phyloP scores from a whole-genome alignment of 495 filamentous ascomycete genomes.

The Neurospora sp. region DNA sequence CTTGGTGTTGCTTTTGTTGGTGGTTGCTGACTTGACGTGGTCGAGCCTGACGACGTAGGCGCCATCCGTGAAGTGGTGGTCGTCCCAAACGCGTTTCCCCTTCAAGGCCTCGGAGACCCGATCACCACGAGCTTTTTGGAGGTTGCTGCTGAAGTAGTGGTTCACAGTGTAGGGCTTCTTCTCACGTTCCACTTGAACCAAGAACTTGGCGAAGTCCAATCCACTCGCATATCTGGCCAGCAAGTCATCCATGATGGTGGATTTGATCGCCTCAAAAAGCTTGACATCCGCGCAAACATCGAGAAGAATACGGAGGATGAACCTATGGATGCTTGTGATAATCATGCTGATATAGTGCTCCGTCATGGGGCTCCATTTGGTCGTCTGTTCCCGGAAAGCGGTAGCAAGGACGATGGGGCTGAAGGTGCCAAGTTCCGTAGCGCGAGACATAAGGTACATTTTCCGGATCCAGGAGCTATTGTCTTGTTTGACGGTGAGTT shows the following conservation, averaged over 20 bases:
- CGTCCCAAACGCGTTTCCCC: neutral
- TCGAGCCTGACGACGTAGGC: neutral
- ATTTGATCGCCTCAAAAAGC: constrained; percentile 27
- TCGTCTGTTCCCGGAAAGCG: constrained; percentile 44
- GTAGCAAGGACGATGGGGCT: constrained; percentile 27
- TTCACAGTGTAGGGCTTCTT: constrained; percentile 41
- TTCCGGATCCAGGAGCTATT: constrained; percentile 8
- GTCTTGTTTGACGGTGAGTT: constrained; percentile 1
- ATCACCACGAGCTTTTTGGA: constrained; percentile 29
- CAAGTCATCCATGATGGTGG: constrained; percentile 30
- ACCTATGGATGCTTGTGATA: constrained; percentile 38
- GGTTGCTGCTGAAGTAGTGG: constrained; percentile 41
- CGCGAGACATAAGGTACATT: constrained; percentile 14
- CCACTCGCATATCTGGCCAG: constrained; percentile 31
- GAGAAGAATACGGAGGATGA: constrained; percentile 35
- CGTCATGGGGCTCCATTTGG: constrained; percentile 42
- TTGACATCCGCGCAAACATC: constrained; percentile 24
- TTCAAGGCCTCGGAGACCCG: constrained; percentile 16
- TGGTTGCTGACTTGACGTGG: constrained; percentile 8
- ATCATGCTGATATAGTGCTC: constrained; percentile 36
- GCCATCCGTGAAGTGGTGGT: too few species aligned
- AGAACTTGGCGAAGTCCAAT: constrained; percentile 30
- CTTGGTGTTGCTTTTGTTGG: constrained; percentile 36
- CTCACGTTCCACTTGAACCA: constrained; percentile 40
- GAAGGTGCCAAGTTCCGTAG: constrained; percentile 20